phyloP scores from a whole-genome alignment of 441 rosid species.

The Biscutella laevigata region DNA sequence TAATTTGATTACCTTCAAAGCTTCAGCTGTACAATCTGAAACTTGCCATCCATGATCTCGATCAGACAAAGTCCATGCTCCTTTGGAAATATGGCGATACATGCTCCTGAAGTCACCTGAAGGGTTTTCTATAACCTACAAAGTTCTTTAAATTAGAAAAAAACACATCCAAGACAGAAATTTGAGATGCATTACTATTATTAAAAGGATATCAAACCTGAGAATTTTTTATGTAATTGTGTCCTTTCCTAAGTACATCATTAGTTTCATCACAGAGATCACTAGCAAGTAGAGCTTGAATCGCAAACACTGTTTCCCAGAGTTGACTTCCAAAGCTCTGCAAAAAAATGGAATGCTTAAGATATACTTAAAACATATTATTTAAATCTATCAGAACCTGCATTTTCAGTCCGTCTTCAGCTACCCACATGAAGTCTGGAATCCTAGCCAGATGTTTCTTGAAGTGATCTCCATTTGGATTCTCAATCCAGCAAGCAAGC shows the following conservation, averaged over 20 bases:
- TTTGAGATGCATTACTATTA: background rate
- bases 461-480: constrained; percentile 42
- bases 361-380: background rate
- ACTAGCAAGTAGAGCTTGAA: constrained; percentile 46
- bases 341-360: background rate
- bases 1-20: constrained; percentile 31
- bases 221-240: constrained; percentile 40
- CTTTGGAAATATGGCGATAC: constrained; percentile 52
- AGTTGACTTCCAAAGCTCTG: constrained; percentile 49
- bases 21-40: constrained; percentile 62
- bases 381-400: constrained; percentile 25
- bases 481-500: constrained; percentile 52
- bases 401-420: constrained; percentile 59
- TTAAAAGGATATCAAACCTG: constrained; percentile 31
- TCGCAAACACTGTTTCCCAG: constrained; percentile 52
- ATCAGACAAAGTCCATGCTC: constrained; percentile 48
- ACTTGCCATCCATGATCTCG: constrained; percentile 69
- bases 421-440: constrained; percentile 51
- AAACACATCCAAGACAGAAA: background rate
- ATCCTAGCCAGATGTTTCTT: constrained; percentile 46
- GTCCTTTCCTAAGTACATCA: constrained; percentile 40
- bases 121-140: constrained; percentile 49
- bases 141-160: background rate
- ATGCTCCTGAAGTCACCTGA: constrained; percentile 42
- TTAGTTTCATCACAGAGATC: constrained; percentile 30